phyloP scores from a whole-genome alignment of 192 early-diverging fungal genomes.

The Linnemannia hyalina region DNA sequence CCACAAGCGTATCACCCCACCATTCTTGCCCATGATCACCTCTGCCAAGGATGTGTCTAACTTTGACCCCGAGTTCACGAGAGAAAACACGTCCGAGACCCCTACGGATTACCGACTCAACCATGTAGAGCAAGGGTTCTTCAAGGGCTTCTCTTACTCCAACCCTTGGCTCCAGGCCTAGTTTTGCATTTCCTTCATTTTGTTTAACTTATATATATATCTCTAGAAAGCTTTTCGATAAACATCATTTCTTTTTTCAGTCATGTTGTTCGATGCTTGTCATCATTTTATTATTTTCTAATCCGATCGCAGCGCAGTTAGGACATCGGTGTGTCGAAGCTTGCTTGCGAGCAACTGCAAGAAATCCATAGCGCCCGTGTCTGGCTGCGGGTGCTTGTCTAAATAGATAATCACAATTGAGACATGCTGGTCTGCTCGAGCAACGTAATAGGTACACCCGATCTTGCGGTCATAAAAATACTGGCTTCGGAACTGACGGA shows the following conservation, averaged over 20 bases:
- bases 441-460: slow-evolving; percentile 64
- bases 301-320: slow-evolving; percentile 29
- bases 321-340: slow-evolving; percentile 39
- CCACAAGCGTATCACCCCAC: slow-evolving; percentile 73
- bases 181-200: background rate
- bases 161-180: slow-evolving; percentile 79
- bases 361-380: slow-evolving; percentile 60
- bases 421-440: slow-evolving; percentile 62
- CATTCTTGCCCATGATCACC: slow-evolving; percentile 75
- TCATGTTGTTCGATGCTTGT: background rate
- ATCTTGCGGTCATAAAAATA: slow-evolving; percentile 66
- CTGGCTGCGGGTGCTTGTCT: slow-evolving; percentile 60
- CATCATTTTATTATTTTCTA: background rate
- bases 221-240: background rate
- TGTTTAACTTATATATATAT: background rate
- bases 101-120: slow-evolving; percentile 88
- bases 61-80: slow-evolving; percentile 97
- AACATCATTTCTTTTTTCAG: too few relatives aligned
- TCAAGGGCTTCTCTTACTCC: slow-evolving; percentile 90
- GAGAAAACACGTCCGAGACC: slow-evolving; percentile 88
- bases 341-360: slow-evolving; percentile 48
- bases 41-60: slow-evolving; percentile 90
- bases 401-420: slow-evolving; percentile 65
- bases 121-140: slow-evolving; percentile 89
- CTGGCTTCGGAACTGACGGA: slow-evolving; percentile 50